Conservation (phyloP, 768 basidiomycete species). For the Saitozyma sp. region DNA sequence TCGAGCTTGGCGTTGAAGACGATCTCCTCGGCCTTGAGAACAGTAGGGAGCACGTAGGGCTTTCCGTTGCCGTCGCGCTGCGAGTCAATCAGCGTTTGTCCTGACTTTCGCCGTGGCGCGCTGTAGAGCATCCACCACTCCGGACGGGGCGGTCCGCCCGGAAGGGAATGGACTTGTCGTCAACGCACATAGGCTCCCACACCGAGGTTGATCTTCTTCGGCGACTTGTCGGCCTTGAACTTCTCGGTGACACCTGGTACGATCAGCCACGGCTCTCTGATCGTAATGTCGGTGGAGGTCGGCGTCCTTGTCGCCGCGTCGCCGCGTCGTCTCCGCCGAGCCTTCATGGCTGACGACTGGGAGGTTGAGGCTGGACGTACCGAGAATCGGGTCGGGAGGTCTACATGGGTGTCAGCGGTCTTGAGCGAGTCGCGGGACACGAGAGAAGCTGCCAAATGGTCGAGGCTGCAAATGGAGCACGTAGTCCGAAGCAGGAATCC, state of each 20-base stretch:
- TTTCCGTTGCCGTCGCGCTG: slow-evolving; percentile 85
- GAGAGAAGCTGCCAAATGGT: too few relatives aligned
- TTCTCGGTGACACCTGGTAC: slow-evolving; percentile 71
- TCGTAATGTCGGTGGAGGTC: not conserved
- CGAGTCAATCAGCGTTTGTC: not conserved
- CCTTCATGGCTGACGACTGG: not conserved
- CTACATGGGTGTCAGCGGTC: slow-evolving; percentile 14
- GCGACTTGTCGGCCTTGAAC: slow-evolving; percentile 90
- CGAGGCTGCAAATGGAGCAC: too few relatives aligned
- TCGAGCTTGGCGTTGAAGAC: slow-evolving; percentile 69
- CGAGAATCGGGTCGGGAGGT: slow-evolving; percentile 50
- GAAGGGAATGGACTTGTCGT: too few relatives aligned
- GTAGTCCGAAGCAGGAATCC: too few relatives aligned
- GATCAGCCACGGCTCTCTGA: not conserved
- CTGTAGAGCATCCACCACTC: too few relatives aligned
- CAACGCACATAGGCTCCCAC: slow-evolving; percentile 66
- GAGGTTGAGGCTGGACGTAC: slow-evolving; percentile 17
- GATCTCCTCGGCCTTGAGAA: slow-evolving; percentile 72
- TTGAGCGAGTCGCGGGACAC: too few relatives aligned
- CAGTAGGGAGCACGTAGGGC: slow-evolving; percentile 86
- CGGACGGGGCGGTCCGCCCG: too few relatives aligned
- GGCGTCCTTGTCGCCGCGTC: not conserved
- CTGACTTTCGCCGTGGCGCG: too few relatives aligned
- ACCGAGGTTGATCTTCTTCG: slow-evolving; percentile 94
- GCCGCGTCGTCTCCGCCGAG: too few relatives aligned